A percentile compares a stretch with the other conserved stretches of the same genome.
Evolutionary conservation across 345 rosid genomes (phyloP).

Genomic region (Noccaea caerulescens): DNA sequence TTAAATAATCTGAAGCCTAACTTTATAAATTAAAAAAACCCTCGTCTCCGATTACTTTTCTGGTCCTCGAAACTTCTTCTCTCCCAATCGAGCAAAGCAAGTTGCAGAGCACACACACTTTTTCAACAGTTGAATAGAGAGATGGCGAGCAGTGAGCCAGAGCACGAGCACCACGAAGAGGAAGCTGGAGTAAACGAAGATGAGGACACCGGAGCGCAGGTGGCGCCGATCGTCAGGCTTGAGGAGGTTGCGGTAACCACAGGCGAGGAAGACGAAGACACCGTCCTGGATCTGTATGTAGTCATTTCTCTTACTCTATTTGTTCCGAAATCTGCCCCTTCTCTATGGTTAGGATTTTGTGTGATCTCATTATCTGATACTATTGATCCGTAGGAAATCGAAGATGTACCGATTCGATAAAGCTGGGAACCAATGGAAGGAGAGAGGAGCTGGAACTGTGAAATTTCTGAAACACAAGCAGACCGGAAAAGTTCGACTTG

Average conservation of each 20-base stretch:
- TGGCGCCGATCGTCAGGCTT: conserved; percentile 81
- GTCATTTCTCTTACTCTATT: background rate
- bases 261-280: conserved; percentile 84
- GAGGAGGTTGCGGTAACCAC: conserved; percentile 84
- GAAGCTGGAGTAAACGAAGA: conserved; percentile 69
- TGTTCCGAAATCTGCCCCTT: background rate
- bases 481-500: conserved; percentile 75
- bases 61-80: conserved; percentile 33
- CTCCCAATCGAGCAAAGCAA: conserved; percentile 15
- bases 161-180: conserved; percentile 61
- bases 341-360: background rate
- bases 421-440: conserved; percentile 88
- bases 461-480: conserved; percentile 82
- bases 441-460: conserved; percentile 86
- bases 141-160: conserved; percentile 67
- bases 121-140: background rate
- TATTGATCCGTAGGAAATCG: conserved; percentile 56
- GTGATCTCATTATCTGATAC: background rate
- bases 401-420: conserved; percentile 87
- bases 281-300: conserved; percentile 76
- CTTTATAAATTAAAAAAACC: conserved; percentile 16
- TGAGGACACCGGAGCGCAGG: conserved; percentile 92
- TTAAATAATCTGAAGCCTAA: conserved; percentile 8
- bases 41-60: background rate
- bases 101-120: conserved; percentile 18